Evolutionary conservation across 495 filamentous ascomycete genomes (phyloP).

Genomic region (Lophiostoma macrostomum): DNA sequence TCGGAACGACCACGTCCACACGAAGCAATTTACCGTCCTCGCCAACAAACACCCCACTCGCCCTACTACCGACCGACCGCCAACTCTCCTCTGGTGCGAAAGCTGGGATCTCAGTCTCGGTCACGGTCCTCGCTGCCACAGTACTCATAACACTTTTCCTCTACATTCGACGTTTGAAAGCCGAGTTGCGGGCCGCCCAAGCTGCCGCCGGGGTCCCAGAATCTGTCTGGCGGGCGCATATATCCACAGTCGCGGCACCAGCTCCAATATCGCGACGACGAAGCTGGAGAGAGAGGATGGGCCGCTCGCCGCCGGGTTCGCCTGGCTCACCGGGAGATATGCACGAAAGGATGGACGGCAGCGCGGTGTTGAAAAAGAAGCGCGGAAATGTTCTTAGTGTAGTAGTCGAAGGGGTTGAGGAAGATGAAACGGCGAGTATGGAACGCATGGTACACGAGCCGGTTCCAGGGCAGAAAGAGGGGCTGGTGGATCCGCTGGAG

Average conservation of each 20-base stretch:
- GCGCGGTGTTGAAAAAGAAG: conserved; percentile 16
- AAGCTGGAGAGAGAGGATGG: not conserved
- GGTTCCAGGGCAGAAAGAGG: conserved; percentile 26
- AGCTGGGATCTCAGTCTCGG: conserved; percentile 19
- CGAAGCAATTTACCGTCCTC: not conserved
- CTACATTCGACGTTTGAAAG: conserved; percentile 27
- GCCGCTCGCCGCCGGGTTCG: not conserved
- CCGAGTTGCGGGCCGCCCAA: conserved; percentile 16
- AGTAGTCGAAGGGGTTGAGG: conserved; percentile 15
- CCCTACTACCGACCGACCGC: conserved; percentile 1
- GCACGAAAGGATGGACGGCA: not conserved
- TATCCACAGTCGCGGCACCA: not conserved
- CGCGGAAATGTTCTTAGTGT: conserved; percentile 18
- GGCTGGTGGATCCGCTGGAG: conserved; percentile 21
- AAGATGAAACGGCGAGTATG: conserved; percentile 1
- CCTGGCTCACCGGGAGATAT: not conserved
- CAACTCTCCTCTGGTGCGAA: conserved; percentile 17
- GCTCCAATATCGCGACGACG: not conserved
- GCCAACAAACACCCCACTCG: conserved; percentile 11
- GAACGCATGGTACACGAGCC: conserved; percentile 8
- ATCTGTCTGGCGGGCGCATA: conserved; percentile 8
- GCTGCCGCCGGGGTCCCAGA: conserved; percentile 13
- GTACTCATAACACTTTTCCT: conserved; percentile 11
- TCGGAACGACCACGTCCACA: conserved; percentile 1
- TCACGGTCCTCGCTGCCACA: conserved; percentile 2